These are phyloP conservation scores for Lachnellula arida DNA, from an alignment of 2,329 filamentous ascomycete species.

Conservation along the genomic window DNA sequence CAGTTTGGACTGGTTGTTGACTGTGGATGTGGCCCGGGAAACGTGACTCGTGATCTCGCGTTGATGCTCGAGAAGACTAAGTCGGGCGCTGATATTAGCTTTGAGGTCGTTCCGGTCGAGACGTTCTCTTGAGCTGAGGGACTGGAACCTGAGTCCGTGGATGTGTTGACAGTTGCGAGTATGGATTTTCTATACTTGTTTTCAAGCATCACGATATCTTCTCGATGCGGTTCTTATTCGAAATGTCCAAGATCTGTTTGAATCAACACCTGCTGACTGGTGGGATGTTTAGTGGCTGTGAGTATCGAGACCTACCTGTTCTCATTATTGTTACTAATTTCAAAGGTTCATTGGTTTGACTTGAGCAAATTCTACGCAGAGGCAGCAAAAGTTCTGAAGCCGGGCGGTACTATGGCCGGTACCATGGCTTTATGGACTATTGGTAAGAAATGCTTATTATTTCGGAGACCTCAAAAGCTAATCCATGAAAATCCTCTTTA, in stretches of 20 bases:
- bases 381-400: slow-evolving; percentile 41
- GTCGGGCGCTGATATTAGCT: slow-evolving; percentile 19
- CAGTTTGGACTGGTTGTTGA: slow-evolving; percentile 25
- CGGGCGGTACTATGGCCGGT: slow-evolving; percentile 47
- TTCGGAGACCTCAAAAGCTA: background rate
- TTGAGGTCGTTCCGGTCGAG: slow-evolving; percentile 23
- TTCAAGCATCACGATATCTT: background rate
- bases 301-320: background rate
- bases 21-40: slow-evolving; percentile 31
- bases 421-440: slow-evolving; percentile 43
- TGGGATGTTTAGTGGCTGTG: background rate
- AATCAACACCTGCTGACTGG: background rate
- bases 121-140: slow-evolving; percentile 17
- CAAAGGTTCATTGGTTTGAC: slow-evolving; percentile 46
- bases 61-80: slow-evolving; percentile 23
- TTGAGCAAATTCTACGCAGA: slow-evolving; percentile 41
- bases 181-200: background rate
- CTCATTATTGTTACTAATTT: background rate
- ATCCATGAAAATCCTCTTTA: slow-evolving; percentile 1
- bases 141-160: slow-evolving; percentile 20
- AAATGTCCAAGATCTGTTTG: slow-evolving; percentile 12
- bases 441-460: slow-evolving; percentile 14
- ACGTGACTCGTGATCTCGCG: slow-evolving; percentile 28
- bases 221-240: background rate
- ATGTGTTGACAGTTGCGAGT: slow-evolving; percentile 28